Conservation (phyloP, 768 basidiomycete species). For the Obba rivulosa region DNA sequence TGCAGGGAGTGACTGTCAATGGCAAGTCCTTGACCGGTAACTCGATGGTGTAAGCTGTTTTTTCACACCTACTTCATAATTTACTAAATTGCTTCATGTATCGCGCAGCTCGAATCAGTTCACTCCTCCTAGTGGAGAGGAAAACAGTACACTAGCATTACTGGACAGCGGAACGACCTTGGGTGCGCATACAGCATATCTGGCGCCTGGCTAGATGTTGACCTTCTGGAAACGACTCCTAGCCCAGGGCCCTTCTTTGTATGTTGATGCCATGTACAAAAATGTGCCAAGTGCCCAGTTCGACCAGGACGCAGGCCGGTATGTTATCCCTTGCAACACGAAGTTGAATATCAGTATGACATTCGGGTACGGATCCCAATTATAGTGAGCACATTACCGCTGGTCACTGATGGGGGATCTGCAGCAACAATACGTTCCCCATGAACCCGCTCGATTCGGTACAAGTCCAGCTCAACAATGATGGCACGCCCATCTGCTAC, state of each 20-base stretch:
- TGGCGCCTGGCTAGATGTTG: too few species aligned
- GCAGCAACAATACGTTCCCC: not conserved
- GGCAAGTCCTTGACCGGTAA: not conserved
- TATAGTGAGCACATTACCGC: not conserved
- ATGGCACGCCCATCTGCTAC: not conserved
- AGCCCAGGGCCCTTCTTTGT: not conserved
- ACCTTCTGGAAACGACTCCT: too few species aligned
- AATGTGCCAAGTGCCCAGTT: not conserved
- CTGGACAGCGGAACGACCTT: not conserved
- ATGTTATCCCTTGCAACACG: not conserved
- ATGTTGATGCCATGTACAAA: not conserved
- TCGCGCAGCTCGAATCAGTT: not conserved
- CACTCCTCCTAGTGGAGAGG: not conserved
- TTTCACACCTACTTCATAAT: not conserved
- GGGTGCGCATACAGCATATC: not conserved
- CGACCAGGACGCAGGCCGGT: not conserved
- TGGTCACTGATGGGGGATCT: not conserved
- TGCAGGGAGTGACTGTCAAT: not conserved
- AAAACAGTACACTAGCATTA: not conserved
- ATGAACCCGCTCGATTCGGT: not conserved
- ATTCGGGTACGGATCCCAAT: not conserved
- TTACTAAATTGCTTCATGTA: not conserved
- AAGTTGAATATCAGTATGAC: not conserved
- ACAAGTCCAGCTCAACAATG: not conserved
- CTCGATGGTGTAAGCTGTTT: not conserved